A percentile compares a stretch with the other conserved stretches of the same genome.
Conservation (phyloP, 352 stramenopile species). For the Pythium biforme region DNA sequence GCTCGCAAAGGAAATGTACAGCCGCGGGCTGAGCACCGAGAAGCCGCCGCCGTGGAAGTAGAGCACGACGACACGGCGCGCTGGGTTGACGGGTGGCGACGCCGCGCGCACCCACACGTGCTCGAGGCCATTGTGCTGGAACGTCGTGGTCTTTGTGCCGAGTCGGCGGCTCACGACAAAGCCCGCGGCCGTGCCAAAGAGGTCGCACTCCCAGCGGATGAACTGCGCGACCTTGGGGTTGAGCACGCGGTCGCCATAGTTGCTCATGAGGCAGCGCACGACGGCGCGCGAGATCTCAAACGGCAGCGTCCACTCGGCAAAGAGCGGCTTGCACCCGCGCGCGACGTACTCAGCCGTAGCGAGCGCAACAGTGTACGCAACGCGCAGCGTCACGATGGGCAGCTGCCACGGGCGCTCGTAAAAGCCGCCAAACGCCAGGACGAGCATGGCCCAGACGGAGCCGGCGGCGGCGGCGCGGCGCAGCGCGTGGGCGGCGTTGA, state of each 20-base stretch:
- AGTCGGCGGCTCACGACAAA: conserved; percentile 4
- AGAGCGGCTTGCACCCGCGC: conserved; percentile 21
- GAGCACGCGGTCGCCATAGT: conserved; percentile 16
- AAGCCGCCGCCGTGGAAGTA: conserved; percentile 59
- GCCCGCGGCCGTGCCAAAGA: conserved; percentile 10
- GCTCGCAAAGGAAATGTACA: conserved; percentile 41
- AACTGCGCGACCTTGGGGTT: conserved; percentile 13
- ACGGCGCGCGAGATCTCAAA: conserved; percentile 28
- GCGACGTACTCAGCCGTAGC: conserved; percentile 22
- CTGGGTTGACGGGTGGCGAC: not conserved
- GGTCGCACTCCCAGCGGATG: conserved; percentile 15
- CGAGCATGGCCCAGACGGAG: conserved; percentile 14
- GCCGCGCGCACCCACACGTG: conserved; percentile 23
- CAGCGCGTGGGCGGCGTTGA: not conserved
- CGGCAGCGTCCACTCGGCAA: conserved; percentile 25
- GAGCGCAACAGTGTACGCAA: conserved; percentile 13
- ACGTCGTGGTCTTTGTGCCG: conserved; percentile 6
- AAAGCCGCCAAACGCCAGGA: conserved; percentile 17
- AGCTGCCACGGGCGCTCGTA: conserved; percentile 21
- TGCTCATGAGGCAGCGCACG: conserved; percentile 13
- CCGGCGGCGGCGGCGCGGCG: conserved; percentile 11
- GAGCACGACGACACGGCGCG: conserved; percentile 39
- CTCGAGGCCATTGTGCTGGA: conserved; percentile 26
- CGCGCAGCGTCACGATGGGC: conserved; percentile 6
- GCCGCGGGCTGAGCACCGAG: conserved; percentile 36